Percentiles rank a stretch among this genome's conserved stretches.
phyloP scores from a whole-genome alignment of 148 eudicot genomes.

The Persicaria tinctoria region DNA sequence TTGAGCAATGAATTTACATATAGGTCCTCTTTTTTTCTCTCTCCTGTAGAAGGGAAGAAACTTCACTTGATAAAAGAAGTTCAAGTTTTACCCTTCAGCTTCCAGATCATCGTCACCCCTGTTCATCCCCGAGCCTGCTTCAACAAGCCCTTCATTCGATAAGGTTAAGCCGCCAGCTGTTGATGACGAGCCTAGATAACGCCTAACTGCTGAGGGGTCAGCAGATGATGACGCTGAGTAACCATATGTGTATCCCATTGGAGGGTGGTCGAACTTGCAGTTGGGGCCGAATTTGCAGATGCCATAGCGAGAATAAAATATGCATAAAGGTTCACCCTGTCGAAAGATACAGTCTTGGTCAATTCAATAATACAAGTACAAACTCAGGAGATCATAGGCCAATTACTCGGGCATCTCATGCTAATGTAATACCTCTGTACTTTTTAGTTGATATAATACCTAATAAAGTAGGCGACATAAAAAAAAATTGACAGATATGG shows the following conservation, averaged over 20 bases:
- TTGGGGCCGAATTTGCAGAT: slow-evolving; percentile 96
- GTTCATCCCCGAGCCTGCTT: slow-evolving; percentile 39
- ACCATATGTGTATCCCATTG: slow-evolving; percentile 65
- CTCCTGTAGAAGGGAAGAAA: slow-evolving; percentile 2
- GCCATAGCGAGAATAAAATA: slow-evolving; percentile 88
- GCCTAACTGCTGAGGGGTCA: slow-evolving; percentile 44
- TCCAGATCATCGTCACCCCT: slow-evolving; percentile 23
- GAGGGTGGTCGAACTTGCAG: slow-evolving; percentile 95
- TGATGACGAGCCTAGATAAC: slow-evolving; percentile 63
- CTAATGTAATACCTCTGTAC: too few species aligned
- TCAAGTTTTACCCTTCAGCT: slow-evolving; percentile 7
- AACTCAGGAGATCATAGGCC: too few species aligned
- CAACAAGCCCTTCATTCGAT: slow-evolving; percentile 29
- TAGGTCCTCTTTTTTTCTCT: not conserved
- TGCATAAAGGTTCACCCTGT: slow-evolving; percentile 90
- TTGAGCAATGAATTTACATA: slow-evolving; percentile 9
- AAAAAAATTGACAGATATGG: too few species aligned
- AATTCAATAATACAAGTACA: not conserved
- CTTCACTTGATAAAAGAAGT: slow-evolving; percentile 3
- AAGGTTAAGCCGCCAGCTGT: slow-evolving; percentile 14
- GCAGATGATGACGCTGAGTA: slow-evolving; percentile 44
- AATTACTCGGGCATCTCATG: too few species aligned
- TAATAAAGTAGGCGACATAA: too few species aligned
- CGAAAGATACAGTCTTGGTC: not conserved
- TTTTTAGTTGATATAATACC: too few species aligned